A percentile compares a stretch with the other conserved stretches of the same genome.
Evolutionary conservation across 2,329 filamentous ascomycete species (phyloP).

Genomic region (Xylaria sp.): DNA sequence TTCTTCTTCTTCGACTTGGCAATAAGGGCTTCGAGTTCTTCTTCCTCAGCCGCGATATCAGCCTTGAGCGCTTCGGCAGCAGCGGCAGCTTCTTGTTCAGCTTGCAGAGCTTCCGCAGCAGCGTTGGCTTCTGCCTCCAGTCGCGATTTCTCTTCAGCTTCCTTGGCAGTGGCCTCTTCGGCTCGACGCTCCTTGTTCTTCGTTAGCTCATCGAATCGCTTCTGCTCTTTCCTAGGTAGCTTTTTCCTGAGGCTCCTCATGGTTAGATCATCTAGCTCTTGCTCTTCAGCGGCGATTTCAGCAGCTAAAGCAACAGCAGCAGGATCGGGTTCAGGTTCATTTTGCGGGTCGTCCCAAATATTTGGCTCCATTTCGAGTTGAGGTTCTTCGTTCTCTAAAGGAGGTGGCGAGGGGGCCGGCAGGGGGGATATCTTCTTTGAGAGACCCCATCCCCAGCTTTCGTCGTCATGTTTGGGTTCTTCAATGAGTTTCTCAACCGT

Average conservation of each 20-base stretch:
- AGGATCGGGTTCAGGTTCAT: conserved; percentile 47
- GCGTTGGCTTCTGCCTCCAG: conserved; percentile 31
- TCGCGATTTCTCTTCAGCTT: conserved; percentile 46
- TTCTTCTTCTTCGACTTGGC: conserved; percentile 14
- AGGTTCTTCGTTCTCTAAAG: conserved; percentile 48
- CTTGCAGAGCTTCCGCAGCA: conserved; percentile 34
- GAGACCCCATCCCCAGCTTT: conserved; percentile 52
- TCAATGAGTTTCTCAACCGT: conserved; percentile 53
- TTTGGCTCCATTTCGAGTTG: conserved; percentile 43
- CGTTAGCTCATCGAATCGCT: conserved; percentile 44
- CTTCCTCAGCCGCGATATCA: conserved; percentile 20
- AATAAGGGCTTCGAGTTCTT: conserved; percentile 8
- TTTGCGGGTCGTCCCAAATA: conserved; percentile 38
- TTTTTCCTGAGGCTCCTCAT: conserved; percentile 40
- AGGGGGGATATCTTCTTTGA: conserved; percentile 51
- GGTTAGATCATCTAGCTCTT: conserved; percentile 42
- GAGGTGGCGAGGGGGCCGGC: conserved; percentile 55
- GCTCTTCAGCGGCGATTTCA: conserved; percentile 50
- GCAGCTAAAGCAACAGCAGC: conserved; percentile 38
- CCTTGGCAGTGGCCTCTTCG: conserved; percentile 44
- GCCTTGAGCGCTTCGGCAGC: conserved; percentile 13
- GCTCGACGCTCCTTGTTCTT: conserved; percentile 42
- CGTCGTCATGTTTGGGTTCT: conserved; percentile 50
- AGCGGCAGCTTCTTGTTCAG: conserved; percentile 26
- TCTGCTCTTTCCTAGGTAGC: conserved; percentile 39